Evolutionary conservation across 1,284 basidiomycete genomes (phyloP).

Genomic region (Naganishia sp.): DNA sequence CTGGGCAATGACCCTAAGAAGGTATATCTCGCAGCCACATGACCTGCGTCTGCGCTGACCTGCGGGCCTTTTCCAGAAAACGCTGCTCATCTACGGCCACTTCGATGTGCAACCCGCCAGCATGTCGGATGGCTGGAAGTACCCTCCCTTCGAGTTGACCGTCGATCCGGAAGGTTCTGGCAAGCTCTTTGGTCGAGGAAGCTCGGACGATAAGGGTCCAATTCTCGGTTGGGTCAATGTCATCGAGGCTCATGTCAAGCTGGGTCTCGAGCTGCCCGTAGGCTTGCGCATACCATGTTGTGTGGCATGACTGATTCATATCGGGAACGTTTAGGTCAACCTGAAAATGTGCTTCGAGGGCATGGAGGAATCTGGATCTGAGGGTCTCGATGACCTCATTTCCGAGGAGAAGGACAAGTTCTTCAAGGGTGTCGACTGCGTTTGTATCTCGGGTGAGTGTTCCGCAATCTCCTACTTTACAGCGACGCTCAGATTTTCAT

Average conservation of each 20-base stretch:
- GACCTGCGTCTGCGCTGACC: too few relatives aligned
- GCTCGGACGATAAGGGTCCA: conserved; percentile 91
- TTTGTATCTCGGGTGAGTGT: conserved; percentile 79
- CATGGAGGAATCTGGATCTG: conserved; percentile 96
- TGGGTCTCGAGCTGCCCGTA: conserved; percentile 74
- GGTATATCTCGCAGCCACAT: conserved; percentile 36
- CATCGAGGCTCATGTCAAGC: conserved; percentile 78
- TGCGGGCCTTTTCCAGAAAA: conserved; percentile 60
- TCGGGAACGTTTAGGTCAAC: conserved; percentile 62
- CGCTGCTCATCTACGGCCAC: conserved; percentile 87
- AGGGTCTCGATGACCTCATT: conserved; percentile 90
- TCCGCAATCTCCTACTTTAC: background rate
- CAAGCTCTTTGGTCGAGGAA: conserved; percentile 79
- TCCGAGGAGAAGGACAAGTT: conserved; percentile 75
- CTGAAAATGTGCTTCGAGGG: conserved; percentile 94
- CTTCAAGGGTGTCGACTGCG: conserved; percentile 89
- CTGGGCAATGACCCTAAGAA: conserved; percentile 81
- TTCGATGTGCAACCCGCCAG: conserved; percentile 61
- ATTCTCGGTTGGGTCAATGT: conserved; percentile 93
- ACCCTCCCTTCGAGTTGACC: conserved; percentile 83
- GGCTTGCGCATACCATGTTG: background rate
- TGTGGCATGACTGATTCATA: background rate
- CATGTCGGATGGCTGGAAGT: conserved; percentile 85
- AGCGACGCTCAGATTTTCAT: background rate
- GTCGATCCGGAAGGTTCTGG: conserved; percentile 58